Percentiles rank a stretch among this genome's conserved stretches.
These are phyloP conservation scores for Xanthoconium separans DNA, from an alignment of 1,284 basidiomycete species.

Conservation along the genomic window DNA sequence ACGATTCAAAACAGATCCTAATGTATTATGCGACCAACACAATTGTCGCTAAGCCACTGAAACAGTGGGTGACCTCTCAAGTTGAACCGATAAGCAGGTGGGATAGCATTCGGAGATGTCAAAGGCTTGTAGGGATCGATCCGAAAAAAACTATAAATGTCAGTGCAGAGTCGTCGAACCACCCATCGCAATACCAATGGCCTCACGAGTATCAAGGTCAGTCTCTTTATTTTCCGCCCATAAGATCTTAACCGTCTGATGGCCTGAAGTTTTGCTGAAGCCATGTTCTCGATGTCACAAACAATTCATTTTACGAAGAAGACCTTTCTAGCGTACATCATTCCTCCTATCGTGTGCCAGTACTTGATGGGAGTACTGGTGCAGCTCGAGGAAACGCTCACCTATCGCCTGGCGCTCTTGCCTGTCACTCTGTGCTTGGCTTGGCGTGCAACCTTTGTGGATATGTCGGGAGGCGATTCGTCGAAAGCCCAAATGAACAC, in stretches of 20 bases:
- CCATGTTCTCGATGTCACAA: slow-evolving; percentile 7
- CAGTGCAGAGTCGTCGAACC: too few species aligned
- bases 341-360: slow-evolving; percentile 22
- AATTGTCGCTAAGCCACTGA: too few species aligned
- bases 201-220: slow-evolving; percentile 3
- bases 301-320: slow-evolving; percentile 3
- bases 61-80: too few species aligned
- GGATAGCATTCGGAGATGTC: too few species aligned
- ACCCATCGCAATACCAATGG: neutral
- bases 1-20: too few species aligned
- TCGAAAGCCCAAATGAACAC: slow-evolving; percentile 11
- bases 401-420: slow-evolving; percentile 22
- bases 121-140: too few species aligned
- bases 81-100: too few species aligned
- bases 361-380: slow-evolving; percentile 31
- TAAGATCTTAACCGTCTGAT: neutral
- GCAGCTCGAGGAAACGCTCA: slow-evolving; percentile 21
- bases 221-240: neutral
- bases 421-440: slow-evolving; percentile 15
- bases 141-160: too few species aligned
- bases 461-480: slow-evolving; percentile 12
- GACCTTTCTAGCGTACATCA: slow-evolving; percentile 16
- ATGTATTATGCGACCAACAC: too few species aligned
- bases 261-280: neutral
- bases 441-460: slow-evolving; percentile 25